Evolutionary conservation across 495 filamentous ascomycete species (phyloP).

Genomic region (Podospora tetraspora): DNA sequence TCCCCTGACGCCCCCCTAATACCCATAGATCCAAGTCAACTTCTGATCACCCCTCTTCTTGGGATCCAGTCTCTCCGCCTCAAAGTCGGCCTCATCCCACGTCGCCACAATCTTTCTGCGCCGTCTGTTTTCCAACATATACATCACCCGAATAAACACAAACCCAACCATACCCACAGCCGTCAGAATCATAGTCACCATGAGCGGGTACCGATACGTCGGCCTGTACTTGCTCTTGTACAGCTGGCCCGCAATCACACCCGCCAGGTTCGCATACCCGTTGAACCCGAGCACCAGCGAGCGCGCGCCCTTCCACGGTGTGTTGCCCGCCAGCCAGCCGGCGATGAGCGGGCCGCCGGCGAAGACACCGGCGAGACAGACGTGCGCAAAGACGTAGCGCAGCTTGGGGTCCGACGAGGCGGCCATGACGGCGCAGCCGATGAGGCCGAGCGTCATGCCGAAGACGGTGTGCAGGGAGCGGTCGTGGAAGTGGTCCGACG

Average conservation of each 20-base stretch:
- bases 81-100: constrained; percentile 14
- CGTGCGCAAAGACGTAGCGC: constrained; percentile 16
- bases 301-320: constrained; percentile 19
- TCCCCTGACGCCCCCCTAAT: background rate
- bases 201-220: constrained; percentile 29
- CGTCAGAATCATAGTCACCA: constrained; percentile 32
- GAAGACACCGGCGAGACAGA: constrained; percentile 16
- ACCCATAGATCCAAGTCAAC: constrained; percentile 16
- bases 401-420: constrained; percentile 15
- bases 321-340: constrained; percentile 20
- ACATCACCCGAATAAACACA: constrained; percentile 16
- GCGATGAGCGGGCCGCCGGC: constrained; percentile 15
- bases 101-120: constrained; percentile 12
- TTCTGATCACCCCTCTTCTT: constrained; percentile 16
- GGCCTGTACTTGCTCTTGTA: constrained; percentile 34
- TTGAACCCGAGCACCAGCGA: constrained; percentile 28
- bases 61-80: constrained; percentile 8
- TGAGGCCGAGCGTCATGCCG: constrained; percentile 42
- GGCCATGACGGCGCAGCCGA: constrained; percentile 35
- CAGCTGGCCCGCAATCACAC: constrained; percentile 34
- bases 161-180: constrained; percentile 23
- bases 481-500: constrained; percentile 41
- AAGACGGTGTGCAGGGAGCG: constrained; percentile 45
- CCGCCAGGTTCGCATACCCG: constrained; percentile 34
- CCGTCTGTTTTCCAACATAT: constrained; percentile 19